Base-by-base conservation (phyloP, 2,329 filamentous ascomycete genomes). In the Biscogniauxia sp. region DNA sequence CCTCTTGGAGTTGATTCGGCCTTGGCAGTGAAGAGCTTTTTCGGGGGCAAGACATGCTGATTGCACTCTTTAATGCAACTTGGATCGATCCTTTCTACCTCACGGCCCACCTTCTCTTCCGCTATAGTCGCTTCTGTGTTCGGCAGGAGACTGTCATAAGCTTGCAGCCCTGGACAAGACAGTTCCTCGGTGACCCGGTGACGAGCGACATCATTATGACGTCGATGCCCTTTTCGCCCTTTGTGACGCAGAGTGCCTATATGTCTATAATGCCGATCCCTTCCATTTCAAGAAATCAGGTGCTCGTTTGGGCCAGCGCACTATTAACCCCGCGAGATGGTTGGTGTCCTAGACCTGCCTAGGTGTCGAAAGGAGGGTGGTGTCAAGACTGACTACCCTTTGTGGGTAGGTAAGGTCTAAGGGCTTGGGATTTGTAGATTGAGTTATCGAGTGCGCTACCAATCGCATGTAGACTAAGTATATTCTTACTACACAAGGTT, bases 31-130 rank as follows among this genome's bases (percentile, higher is more conserved):
- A 61, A 50, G 56, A 56, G 60, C 66, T 62, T 65, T 51, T 56
- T 25, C 57, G 58, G 50, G 61, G 60, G 64, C 60, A 56, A 62
- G 58, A 63, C 57, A 59, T 54, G 54, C 59, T 62, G 61, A 63
- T 62, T 62, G 64, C 64, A 65, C 68, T 70, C 64, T 63, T 65
- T 68, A 68, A 64, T 64, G 63, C 61, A 67, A 56, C 62, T 51
- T 63, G 58, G 63, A 65, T 61, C 53, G 61, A 62, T 61, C 20
- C 58, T 59, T 61, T 64, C 59, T 56, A 49, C 61, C 54, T 60
- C 50, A 49, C 51, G 20, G 56, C 55, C 53, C 57, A 53, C 52
- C 54, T 28, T 64, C 51, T 53, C 56, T 23, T 57, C 56, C 26
- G 28, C 55, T 55, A 61, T 58, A 41, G 60, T 56, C 45, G 53